Evolutionary conservation across 106 monocot genomes (phyloP).

Genomic region (Allium cepa): DNA sequence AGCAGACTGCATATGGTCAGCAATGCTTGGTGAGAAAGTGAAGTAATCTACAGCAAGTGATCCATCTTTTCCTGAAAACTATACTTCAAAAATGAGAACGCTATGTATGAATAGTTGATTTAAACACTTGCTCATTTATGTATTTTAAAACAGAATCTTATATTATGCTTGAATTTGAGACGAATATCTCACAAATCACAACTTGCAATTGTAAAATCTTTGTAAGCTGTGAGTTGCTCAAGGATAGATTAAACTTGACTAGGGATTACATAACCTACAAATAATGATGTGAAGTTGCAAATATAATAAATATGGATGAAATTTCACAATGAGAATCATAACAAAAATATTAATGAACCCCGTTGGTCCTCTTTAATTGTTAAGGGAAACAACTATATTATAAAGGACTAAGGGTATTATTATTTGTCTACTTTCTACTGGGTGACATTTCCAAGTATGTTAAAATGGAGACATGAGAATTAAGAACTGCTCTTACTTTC

Average conservation of each 20-base stretch:
- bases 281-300: too few relatives aligned
- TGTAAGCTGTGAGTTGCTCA: too few relatives aligned
- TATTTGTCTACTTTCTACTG: too few relatives aligned
- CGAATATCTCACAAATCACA: too few relatives aligned
- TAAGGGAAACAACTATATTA: neutral
- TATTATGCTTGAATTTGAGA: neutral
- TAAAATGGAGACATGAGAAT: too few relatives aligned
- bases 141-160: neutral
- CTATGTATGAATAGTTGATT: neutral
- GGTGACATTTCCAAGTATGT: too few relatives aligned
- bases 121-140: neutral
- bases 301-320: too few relatives aligned
- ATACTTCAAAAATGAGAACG: neutral
- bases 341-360: neutral
- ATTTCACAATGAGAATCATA: too few relatives aligned
- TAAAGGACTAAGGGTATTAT: too few relatives aligned
- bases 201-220: too few relatives aligned
- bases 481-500: constrained; percentile 22
- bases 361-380: neutral
- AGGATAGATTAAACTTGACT: too few relatives aligned
- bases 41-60: constrained; percentile 72
- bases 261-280: too few relatives aligned
- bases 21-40: neutral
- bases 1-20: constrained; percentile 15
- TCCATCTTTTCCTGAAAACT: constrained; percentile 60